A percentile compares a stretch with the other conserved stretches of the same genome.
Conservation (phyloP, 192 early-diverging fungal genomes). For the Coemansia sp. region DNA sequence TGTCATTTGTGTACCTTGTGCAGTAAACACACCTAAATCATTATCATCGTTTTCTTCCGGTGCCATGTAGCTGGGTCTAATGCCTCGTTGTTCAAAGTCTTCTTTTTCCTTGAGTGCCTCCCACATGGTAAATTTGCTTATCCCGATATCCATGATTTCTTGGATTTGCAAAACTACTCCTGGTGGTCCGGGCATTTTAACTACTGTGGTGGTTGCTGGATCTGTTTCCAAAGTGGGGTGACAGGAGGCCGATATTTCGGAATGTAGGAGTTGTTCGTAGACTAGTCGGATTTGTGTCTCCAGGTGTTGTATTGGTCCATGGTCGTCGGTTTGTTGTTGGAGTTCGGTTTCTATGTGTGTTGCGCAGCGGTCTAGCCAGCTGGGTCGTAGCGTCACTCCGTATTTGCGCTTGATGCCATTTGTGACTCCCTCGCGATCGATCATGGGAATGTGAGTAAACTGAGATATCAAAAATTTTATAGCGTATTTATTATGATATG, state of each 20-base stretch:
- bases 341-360: conserved; percentile 34
- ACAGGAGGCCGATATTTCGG: conserved; percentile 45
- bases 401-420: conserved; percentile 24
- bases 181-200: conserved; percentile 13
- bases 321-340: neutral
- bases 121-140: conserved; percentile 50
- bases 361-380: conserved; percentile 46
- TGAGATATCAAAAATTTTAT: neutral
- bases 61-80: conserved; percentile 46
- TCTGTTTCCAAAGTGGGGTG: conserved; percentile 17
- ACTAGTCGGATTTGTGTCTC: conserved; percentile 42
- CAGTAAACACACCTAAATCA: conserved; percentile 14
- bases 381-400: conserved; percentile 18
- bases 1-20: conserved; percentile 11
- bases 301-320: conserved; percentile 7
- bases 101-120: conserved; percentile 49
- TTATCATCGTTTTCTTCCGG: conserved; percentile 15
- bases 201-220: conserved; percentile 1
- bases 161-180: conserved; percentile 45
- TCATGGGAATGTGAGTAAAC: conserved; percentile 12
- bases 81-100: conserved; percentile 48
- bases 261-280: conserved; percentile 42
- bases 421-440: conserved; percentile 29
- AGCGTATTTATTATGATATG: neutral
- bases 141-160: conserved; percentile 43